These are phyloP conservation scores for Fusarium devonianum DNA, from an alignment of 2,329 filamentous ascomycete species.

Conservation along the genomic window DNA sequence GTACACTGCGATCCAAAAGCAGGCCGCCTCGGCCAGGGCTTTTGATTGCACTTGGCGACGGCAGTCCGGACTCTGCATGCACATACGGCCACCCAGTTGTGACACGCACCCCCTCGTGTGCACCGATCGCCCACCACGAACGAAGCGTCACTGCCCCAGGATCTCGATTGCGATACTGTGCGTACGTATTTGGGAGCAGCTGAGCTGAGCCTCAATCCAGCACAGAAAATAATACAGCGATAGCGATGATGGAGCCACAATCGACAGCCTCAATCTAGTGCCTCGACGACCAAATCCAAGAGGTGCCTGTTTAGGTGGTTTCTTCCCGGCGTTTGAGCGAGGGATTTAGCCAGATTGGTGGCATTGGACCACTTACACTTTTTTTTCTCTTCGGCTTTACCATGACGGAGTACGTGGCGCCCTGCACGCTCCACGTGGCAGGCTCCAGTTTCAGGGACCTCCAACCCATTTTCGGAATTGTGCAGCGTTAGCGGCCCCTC, in stretches of 20 bases:
- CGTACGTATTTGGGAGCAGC: slow-evolving; percentile 10
- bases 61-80: slow-evolving; percentile 35
- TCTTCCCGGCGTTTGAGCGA: slow-evolving; percentile 18
- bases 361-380: slow-evolving; percentile 38
- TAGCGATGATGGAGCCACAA: not conserved
- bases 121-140: slow-evolving; percentile 22
- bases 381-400: slow-evolving; percentile 20
- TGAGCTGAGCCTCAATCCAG: slow-evolving; percentile 24
- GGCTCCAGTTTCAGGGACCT: slow-evolving; percentile 32
- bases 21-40: slow-evolving; percentile 26
- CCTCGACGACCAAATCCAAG: slow-evolving; percentile 7
- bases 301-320: slow-evolving; percentile 17
- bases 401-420: slow-evolving; percentile 38
- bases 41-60: slow-evolving; percentile 36
- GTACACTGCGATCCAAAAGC: slow-evolving; percentile 24
- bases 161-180: slow-evolving; percentile 1
- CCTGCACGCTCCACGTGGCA: slow-evolving; percentile 46
- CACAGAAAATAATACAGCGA: slow-evolving; percentile 8
- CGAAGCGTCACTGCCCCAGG: slow-evolving; percentile 28
- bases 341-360: slow-evolving; percentile 33
- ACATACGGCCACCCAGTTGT: slow-evolving; percentile 28
- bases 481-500: slow-evolving; percentile 38
- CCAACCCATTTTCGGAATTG: slow-evolving; percentile 36
- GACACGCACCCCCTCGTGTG: slow-evolving; percentile 28
- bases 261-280: slow-evolving; percentile 5